Conservation (phyloP, 345 rosid genomes). For the Citrus unshiu region DNA sequence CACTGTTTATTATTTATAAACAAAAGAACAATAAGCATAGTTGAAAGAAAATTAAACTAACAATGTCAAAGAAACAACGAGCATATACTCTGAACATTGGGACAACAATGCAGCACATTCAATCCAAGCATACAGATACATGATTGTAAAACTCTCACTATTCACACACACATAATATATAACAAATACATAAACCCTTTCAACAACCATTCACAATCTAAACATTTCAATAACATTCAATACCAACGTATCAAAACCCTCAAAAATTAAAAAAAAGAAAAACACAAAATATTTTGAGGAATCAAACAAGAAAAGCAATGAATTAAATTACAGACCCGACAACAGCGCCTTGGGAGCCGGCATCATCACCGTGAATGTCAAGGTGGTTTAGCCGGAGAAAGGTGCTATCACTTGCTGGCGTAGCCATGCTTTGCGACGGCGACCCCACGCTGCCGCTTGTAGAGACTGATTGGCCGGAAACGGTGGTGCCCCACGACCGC, state of each 20-base stretch:
- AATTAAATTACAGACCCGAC: conserved; percentile 45
- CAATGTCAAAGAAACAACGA: background rate
- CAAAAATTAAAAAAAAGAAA: background rate
- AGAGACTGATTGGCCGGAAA: conserved; percentile 83
- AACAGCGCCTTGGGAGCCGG: conserved; percentile 74
- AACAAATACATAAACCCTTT: background rate
- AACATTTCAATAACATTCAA: background rate
- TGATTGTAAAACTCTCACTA: background rate
- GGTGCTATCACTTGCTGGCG: conserved; percentile 73
- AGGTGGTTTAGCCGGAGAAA: conserved; percentile 63
- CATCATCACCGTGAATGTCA: conserved; percentile 91
- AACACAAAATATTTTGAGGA: background rate
- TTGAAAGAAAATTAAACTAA: background rate
- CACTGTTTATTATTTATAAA: conserved; percentile 37
- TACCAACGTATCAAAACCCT: conserved; percentile 6
- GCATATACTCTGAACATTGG: background rate
- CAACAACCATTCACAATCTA: background rate
- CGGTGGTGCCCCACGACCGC: conserved; percentile 80
- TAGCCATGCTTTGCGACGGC: conserved; percentile 70
- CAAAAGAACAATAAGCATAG: conserved; percentile 6
- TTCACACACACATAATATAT: background rate
- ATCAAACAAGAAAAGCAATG: background rate
- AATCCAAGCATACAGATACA: background rate
- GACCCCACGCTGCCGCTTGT: conserved; percentile 95
- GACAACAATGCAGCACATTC: background rate